These are phyloP conservation scores for Ilex paraguariensis DNA, from an alignment of 305 asterid genomes.

Conservation along the genomic window DNA sequence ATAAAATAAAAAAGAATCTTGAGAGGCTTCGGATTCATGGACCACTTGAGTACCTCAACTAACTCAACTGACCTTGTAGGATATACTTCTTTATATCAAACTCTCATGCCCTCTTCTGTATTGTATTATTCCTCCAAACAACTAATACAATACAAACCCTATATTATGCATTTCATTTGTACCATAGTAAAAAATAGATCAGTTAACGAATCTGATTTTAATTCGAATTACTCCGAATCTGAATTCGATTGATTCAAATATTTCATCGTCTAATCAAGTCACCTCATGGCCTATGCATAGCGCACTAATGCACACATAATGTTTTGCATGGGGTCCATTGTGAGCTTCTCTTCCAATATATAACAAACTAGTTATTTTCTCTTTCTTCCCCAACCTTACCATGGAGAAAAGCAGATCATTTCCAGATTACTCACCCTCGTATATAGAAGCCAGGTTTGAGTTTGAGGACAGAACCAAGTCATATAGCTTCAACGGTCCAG, in stretches of 20 bases:
- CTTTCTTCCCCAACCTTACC: slow-evolving; percentile 1
- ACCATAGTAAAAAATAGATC: no score
- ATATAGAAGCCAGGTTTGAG: slow-evolving; percentile 55
- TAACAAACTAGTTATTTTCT: background rate
- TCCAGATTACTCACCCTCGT: slow-evolving; percentile 69
- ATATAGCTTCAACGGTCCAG: slow-evolving; percentile 79
- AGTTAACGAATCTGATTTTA: no score
- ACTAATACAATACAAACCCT: no score
- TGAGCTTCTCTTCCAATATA: background rate
- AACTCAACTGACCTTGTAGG: no score
- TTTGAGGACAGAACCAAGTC: slow-evolving; percentile 69
- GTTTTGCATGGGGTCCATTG: background rate
- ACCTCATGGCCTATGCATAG: background rate
- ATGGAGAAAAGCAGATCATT: slow-evolving; percentile 81
- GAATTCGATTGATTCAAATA: no score
- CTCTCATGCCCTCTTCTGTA: no score
- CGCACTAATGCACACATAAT: background rate
- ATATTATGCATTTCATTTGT: no score
- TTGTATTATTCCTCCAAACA: no score
- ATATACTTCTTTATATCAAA: no score
- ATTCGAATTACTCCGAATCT: background rate
- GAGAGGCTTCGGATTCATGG: no score
- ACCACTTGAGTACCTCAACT: no score
- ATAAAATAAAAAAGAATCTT: no score
- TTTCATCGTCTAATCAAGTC: background rate